phyloP scores from a whole-genome alignment of 2,329 filamentous ascomycete genomes.

The Aspergillus pseudoterreus region DNA sequence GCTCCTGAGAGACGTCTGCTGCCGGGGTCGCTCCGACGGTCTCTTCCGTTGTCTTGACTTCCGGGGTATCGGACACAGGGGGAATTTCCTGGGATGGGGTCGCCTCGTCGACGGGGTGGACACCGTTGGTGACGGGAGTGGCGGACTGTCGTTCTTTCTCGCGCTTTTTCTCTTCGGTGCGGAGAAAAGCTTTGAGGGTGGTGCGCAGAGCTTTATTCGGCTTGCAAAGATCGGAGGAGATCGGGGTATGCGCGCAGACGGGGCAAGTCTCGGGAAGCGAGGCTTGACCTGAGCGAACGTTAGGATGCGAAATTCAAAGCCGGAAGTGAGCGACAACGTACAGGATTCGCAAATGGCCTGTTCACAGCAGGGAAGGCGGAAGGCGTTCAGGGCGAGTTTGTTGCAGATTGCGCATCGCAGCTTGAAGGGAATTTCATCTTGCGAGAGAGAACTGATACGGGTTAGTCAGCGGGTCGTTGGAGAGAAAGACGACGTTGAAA shows the following conservation, averaged over 20 bases:
- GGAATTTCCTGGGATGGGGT: conserved; percentile 13
- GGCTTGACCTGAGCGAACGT: conserved; percentile 59
- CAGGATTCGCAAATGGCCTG: conserved; percentile 90
- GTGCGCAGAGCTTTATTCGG: conserved; percentile 87
- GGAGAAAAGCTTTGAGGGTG: conserved; percentile 86
- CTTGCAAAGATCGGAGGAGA: conserved; percentile 81
- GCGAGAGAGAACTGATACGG: conserved; percentile 62
- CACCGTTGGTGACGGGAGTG: conserved; percentile 28
- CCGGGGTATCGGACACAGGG: conserved; percentile 16
- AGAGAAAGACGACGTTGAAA: too few relatives aligned
- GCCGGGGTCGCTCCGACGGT: conserved; percentile 9
- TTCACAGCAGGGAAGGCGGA: conserved; percentile 89
- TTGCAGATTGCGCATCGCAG: conserved; percentile 92
- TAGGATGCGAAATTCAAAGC: background rate
- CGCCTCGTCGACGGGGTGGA: conserved; percentile 21
- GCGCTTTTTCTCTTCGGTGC: conserved; percentile 86
- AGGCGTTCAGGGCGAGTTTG: conserved; percentile 84
- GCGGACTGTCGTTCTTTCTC: conserved; percentile 54
- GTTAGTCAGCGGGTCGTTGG: background rate
- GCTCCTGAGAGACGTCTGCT: conserved; percentile 10
- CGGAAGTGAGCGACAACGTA: conserved; percentile 43
- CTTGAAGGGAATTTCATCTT: conserved; percentile 91
- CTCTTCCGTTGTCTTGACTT: conserved; percentile 7
- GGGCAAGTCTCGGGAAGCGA: conserved; percentile 77
- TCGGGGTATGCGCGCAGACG: conserved; percentile 86